Conservation (phyloP, 306 rosid species). For the Betula pendula region DNA sequence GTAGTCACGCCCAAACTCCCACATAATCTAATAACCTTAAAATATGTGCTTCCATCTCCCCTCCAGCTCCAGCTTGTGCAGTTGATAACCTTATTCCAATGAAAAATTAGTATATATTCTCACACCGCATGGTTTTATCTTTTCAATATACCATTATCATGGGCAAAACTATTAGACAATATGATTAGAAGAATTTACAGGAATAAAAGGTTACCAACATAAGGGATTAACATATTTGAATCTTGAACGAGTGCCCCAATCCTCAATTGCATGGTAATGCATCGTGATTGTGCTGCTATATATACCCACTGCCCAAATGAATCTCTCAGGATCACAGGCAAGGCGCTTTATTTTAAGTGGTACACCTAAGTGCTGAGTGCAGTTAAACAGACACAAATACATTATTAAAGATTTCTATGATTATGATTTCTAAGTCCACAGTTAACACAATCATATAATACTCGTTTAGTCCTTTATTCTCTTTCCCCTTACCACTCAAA, state of each 20-base stretch:
- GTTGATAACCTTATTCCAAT: no score
- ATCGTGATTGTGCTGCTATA: constrained; percentile 91
- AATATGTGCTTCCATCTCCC: no score
- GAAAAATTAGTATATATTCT: background rate
- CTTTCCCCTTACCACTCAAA: background rate
- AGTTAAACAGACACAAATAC: constrained; percentile 10
- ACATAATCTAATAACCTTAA: no score
- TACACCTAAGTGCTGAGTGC: constrained; percentile 67
- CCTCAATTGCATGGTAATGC: constrained; percentile 75
- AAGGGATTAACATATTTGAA: constrained; percentile 83
- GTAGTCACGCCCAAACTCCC: no score
- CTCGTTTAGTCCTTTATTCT: background rate
- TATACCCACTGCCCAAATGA: constrained; percentile 88
- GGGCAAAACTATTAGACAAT: background rate
- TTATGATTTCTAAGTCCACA: background rate
- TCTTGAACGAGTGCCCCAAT: constrained; percentile 79
- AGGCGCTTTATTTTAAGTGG: constrained; percentile 92
- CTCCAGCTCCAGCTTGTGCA: no score
- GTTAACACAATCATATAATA: background rate
- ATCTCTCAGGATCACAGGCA: constrained; percentile 74
- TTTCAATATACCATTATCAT: background rate
- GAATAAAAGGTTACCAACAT: constrained; percentile 63
- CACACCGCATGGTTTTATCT: background rate
- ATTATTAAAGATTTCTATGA: constrained; percentile 16
- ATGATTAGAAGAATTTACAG: constrained; percentile 15